Percentiles rank a stretch among this genome's conserved stretches.
phyloP scores from a whole-genome alignment of 1,139 yeast genomes.

The Candida smagusa region DNA sequence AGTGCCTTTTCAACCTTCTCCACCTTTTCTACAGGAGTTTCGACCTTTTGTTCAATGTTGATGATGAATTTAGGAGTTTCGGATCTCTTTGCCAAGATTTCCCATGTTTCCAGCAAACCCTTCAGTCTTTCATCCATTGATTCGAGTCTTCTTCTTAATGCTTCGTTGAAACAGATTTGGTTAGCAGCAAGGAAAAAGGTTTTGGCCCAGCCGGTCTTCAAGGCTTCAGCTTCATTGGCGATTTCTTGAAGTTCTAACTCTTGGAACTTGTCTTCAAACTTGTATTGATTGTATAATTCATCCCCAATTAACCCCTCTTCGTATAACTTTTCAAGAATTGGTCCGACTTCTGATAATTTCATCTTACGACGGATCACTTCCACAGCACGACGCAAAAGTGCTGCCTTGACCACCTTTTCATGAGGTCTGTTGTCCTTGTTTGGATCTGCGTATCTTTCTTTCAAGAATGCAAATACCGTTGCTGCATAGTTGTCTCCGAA shows the following conservation, averaged over 20 bases:
- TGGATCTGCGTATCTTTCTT: constrained; percentile 42
- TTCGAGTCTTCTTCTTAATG: constrained; percentile 72
- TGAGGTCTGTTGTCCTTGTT: constrained; percentile 56
- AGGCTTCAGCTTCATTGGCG: constrained; percentile 69
- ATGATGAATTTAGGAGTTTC: constrained; percentile 10
- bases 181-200: constrained; percentile 75
- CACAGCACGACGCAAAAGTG: constrained; percentile 70
- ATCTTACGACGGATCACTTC: constrained; percentile 69
- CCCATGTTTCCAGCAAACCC: constrained; percentile 51
- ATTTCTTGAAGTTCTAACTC: constrained; percentile 79
- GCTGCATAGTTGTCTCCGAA: constrained; percentile 67
- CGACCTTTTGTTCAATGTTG: constrained; percentile 4
- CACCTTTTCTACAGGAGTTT: background rate
- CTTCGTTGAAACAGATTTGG: constrained; percentile 90
- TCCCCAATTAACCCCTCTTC: constrained; percentile 92
- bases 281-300: constrained; percentile 76
- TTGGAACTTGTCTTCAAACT: constrained; percentile 71
- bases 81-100: constrained; percentile 25
- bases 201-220: constrained; percentile 80
- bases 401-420: constrained; percentile 81
- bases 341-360: constrained; percentile 70
- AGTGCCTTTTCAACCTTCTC: constrained; percentile 3
- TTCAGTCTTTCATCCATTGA: constrained; percentile 59
- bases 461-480: constrained; percentile 61
- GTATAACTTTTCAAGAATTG: constrained; percentile 65